phyloP scores from a whole-genome alignment of 1,284 basidiomycete species.

The Wolfiporia cocos region DNA sequence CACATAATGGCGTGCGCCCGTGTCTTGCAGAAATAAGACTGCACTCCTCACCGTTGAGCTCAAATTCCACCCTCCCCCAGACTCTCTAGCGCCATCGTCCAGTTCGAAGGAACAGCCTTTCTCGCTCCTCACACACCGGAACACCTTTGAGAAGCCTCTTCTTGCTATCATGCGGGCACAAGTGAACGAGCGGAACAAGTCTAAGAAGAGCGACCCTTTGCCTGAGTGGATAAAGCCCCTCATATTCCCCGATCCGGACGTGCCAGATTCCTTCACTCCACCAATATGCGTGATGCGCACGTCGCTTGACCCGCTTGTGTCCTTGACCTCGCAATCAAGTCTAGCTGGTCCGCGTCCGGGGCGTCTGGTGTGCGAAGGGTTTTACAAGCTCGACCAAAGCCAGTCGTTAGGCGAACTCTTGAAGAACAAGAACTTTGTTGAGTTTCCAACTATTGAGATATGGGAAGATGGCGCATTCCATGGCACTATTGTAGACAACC shows the following conservation, averaged over 20 bases:
- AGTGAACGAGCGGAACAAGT: conserved; percentile 32
- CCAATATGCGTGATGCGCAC: conserved; percentile 58
- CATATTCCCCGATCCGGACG: conserved; percentile 45
- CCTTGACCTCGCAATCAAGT: conserved; percentile 18
- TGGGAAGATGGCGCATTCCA: conserved; percentile 56
- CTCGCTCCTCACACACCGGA: conserved; percentile 57
- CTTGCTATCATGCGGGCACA: conserved; percentile 41
- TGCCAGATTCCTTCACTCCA: conserved; percentile 44
- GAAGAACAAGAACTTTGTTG: conserved; percentile 61
- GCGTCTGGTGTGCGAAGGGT: conserved; percentile 29
- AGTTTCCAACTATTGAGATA: conserved; percentile 77
- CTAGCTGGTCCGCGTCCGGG: conserved; percentile 20
- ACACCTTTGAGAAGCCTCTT: conserved; percentile 44
- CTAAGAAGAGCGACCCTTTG: conserved; percentile 37
- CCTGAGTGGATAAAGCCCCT: conserved; percentile 51
- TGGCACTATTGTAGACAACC: conserved; percentile 47
- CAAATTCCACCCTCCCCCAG: conserved; percentile 46
- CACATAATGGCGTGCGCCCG: conserved; percentile 8
- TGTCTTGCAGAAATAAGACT: conserved; percentile 46
- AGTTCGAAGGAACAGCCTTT: conserved; percentile 34
- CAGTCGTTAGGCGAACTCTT: conserved; percentile 44
- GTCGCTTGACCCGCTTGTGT: conserved; percentile 29
- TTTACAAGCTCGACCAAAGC: conserved; percentile 51
- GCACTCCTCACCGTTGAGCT: conserved; percentile 73
- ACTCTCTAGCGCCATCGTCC: conserved; percentile 34